These are phyloP conservation scores for Pseudozyma pruni DNA, from an alignment of 1,284 basidiomycete species.

Conservation along the genomic window DNA sequence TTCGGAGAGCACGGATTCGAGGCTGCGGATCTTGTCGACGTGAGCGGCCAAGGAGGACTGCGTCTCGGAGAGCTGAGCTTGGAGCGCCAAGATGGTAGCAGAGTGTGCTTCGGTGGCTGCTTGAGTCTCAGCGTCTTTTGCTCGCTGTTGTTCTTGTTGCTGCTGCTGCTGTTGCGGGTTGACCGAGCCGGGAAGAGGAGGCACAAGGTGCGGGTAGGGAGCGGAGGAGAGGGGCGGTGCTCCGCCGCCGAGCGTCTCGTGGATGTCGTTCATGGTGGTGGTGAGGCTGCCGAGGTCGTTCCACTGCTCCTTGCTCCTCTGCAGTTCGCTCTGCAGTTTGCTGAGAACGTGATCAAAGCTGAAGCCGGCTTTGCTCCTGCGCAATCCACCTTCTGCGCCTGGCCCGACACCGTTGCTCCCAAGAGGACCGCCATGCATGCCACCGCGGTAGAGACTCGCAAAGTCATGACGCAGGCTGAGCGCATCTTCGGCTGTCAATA, in stretches of 20 bases:
- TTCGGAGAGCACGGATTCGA: slow-evolving; percentile 82
- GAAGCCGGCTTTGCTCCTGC: slow-evolving; percentile 65
- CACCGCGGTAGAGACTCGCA: slow-evolving; percentile 63
- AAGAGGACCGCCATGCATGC: slow-evolving; percentile 58
- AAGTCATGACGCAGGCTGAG: slow-evolving; percentile 64
- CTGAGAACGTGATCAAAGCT: slow-evolving; percentile 84
- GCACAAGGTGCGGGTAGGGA: slow-evolving; percentile 64
- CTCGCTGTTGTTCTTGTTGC: slow-evolving; percentile 36
- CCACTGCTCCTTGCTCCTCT: slow-evolving; percentile 93
- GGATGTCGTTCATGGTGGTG: slow-evolving; percentile 87
- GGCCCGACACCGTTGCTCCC: slow-evolving; percentile 62
- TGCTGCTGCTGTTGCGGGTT: slow-evolving; percentile 24
- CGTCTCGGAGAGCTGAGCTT: slow-evolving; percentile 85
- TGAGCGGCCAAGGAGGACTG: slow-evolving; percentile 82
- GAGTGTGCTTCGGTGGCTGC: slow-evolving; percentile 45
- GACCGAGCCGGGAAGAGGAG: slow-evolving; percentile 29
- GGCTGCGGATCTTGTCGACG: slow-evolving; percentile 83
- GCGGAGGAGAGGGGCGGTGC: slow-evolving; percentile 64
- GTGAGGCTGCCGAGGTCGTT: slow-evolving; percentile 83
- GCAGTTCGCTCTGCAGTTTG: slow-evolving; percentile 84
- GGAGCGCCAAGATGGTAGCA: slow-evolving; percentile 72
- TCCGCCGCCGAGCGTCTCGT: slow-evolving; percentile 88
- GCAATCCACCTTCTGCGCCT: slow-evolving; percentile 63
- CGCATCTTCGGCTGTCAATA: slow-evolving; percentile 86
- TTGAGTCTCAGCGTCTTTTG: slow-evolving; percentile 29